Evolutionary conservation across 225 moss, liverwort and hornwort species (phyloP), one percentile per base, ranked within the genome.

Genomic region (Ulota crispa): DNA sequence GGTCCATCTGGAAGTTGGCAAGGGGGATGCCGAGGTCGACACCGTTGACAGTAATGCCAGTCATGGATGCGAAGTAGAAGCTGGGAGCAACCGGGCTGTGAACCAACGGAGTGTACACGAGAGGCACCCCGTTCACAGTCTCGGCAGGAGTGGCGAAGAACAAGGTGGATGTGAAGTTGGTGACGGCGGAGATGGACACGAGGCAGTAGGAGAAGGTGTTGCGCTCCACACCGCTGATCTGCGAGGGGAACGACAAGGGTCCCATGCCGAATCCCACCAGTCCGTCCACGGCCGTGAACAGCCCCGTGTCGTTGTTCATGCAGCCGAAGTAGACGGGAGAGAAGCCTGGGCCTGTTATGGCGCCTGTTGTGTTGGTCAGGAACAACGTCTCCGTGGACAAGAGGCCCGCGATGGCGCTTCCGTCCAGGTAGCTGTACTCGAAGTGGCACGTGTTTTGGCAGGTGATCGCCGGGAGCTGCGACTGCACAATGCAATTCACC

Each of bases 231-330:
- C 60, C 75, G 28, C 61, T 42, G 60, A 75, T 28, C 60, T 75
- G 75, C 41, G 27, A 26, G 26, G 75, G 75, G 19, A 60, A 28
- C 60, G 74, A 74, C 41, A 59, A 0, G 7, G 74, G 54, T 5
- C 75, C 75, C 60, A 41, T 41, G 42, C 75, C 75, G 75, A 75
- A 75, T 19, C 75, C 75, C 60, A 75, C 75, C 61, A 75, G 60
- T 4, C 75, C 75, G 42, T 75, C 75, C 27, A 75, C 75, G 41
- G 41, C 2, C 0, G 5, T 42, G 75, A 75, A 75, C 26, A 7
- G 4, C 9, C 75, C 75, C 41, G 75, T 60, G 75, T 75, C 20
- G 42, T 75, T 42, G 60, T 75, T 61, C 75, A 75, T 75, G 42
- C 75, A 75, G 9, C 75, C 75, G 75, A 75, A 75, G 9, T 41